Percentiles rank a stretch among this genome's conserved stretches.
Evolutionary conservation across 345 rosid genomes (phyloP).

Genomic region (Murraya koenigii): DNA sequence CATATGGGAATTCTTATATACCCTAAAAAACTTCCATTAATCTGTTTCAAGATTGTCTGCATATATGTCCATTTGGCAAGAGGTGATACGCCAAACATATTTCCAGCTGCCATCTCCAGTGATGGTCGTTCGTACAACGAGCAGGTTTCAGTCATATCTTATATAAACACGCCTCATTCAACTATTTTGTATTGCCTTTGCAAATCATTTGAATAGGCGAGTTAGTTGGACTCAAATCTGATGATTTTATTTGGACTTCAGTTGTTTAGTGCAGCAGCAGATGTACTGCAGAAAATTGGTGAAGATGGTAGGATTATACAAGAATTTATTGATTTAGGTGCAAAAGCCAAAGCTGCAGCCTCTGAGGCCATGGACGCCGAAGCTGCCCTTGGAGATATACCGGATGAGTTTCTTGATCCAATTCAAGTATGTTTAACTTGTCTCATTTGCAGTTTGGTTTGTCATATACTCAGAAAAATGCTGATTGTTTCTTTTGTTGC

Average conservation of each 20-base stretch:
- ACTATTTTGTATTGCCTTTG: neutral
- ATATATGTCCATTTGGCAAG: constrained; percentile 88
- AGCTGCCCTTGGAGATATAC: constrained; percentile 91
- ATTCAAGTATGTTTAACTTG: constrained; percentile 55
- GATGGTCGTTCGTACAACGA: constrained; percentile 98
- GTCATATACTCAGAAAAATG: neutral
- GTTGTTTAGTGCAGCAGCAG: constrained; percentile 89
- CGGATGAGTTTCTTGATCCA: constrained; percentile 99
- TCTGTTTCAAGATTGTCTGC: constrained; percentile 72
- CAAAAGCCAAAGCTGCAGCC: constrained; percentile 85
- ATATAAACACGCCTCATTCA: neutral
- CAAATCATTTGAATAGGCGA: neutral
- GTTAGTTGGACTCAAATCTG: constrained; percentile 18
- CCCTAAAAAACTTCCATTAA: constrained; percentile 7
- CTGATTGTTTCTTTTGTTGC: constrained; percentile 16
- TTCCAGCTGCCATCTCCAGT: constrained; percentile 87
- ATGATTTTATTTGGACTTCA: constrained; percentile 28
- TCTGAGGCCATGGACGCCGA: constrained; percentile 95
- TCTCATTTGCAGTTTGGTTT: neutral
- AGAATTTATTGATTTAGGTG: constrained; percentile 77
- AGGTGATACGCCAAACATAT: constrained; percentile 75
- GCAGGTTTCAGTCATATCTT: constrained; percentile 47
- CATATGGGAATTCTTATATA: neutral
- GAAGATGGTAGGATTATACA: constrained; percentile 71
- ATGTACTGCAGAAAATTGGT: constrained; percentile 73